Percentiles rank a stretch among this genome's conserved stretches.
Conservation (phyloP, 2,329 filamentous ascomycete species). For the Fusarium sp. region DNA sequence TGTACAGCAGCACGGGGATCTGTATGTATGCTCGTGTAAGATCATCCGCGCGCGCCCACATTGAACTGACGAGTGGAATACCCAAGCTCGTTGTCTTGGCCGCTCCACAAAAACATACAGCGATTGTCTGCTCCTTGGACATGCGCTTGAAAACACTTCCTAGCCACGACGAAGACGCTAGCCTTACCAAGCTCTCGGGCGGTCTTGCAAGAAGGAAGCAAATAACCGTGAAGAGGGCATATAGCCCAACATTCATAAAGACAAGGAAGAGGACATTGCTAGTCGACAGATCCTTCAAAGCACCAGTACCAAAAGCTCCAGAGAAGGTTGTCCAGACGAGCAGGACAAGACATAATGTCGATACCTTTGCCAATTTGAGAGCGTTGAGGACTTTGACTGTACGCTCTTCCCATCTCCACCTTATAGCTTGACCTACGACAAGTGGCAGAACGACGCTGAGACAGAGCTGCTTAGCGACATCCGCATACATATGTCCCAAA, state of each 20-base stretch:
- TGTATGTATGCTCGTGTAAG: slow-evolving; percentile 70
- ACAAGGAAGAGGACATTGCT: slow-evolving; percentile 75
- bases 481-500: slow-evolving; percentile 72
- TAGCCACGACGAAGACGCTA: slow-evolving; percentile 44
- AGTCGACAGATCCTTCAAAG: slow-evolving; percentile 68
- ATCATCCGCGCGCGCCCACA: slow-evolving; percentile 71
- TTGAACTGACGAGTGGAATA: slow-evolving; percentile 75
- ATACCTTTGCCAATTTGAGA: slow-evolving; percentile 65
- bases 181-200: slow-evolving; percentile 49
- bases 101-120: slow-evolving; percentile 79
- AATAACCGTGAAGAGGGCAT: slow-evolving; percentile 71
- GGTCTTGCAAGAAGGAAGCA: slow-evolving; percentile 67
- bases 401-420: slow-evolving; percentile 62
- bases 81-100: slow-evolving; percentile 80
- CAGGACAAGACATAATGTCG: slow-evolving; percentile 61
- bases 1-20: slow-evolving; percentile 73
- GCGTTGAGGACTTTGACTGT: slow-evolving; percentile 67
- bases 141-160: slow-evolving; percentile 62
- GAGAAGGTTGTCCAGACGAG: slow-evolving; percentile 75
- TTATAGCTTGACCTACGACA: slow-evolving; percentile 70
- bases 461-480: slow-evolving; percentile 77
- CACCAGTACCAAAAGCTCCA: slow-evolving; percentile 73
- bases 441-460: slow-evolving; percentile 76
- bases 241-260: slow-evolving; percentile 75
- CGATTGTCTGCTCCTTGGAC: slow-evolving; percentile 72